Base-by-base conservation (phyloP, 139 green algal species). In the Chlorella vulgaris region DNA sequence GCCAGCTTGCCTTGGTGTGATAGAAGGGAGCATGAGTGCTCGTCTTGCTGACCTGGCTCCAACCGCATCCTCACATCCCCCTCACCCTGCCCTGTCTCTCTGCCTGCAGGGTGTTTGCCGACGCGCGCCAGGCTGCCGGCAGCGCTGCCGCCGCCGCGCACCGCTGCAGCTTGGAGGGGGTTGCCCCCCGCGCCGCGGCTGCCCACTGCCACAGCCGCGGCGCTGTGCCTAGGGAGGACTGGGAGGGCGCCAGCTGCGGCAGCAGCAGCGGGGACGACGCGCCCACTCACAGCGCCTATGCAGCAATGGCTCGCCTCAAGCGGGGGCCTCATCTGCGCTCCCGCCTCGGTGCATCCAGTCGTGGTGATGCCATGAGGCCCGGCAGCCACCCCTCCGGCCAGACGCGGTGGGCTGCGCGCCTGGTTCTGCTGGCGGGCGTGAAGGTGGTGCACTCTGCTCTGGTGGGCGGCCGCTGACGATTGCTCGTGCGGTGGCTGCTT, bases 191-290 rank as follows among this genome's bases (percentile, higher is more conserved):
- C 3, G 63, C 10, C 26, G 26, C 18, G 61, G 66, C 4, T 38
- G 33, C 21, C 21, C 2, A 38, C 33, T 35, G 36, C 35, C 10
- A 10, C 61, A 68, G 13, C 28, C 26, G 61, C 61, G 29, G 29
- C 13, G 66, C 15, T 22, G 36, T 5, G 21, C n/a, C n/a, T n/a
- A n/a, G n/a, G n/a, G n/a, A n/a, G n/a, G n/a, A n/a, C n/a, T n/a
- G n/a, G n/a, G n/a, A n/a, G n/a, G 35, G 51, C 21, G 22, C n/a
- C 31, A 39, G 42, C 28, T 38, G 36, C 24, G 38, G 40, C 68
- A 75, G 40, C 68, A 61, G 67, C 67, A 74, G 68, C n/a, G 68
- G 68, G 26, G 68, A 75, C 29, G 69, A 76, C 29, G 47, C 28
- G 5, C 18, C 55, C 55, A 65, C 55, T 15, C 55, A 38, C 69